These are phyloP conservation scores for Pseudogymnoascus sp. DNA, from an alignment of 2,329 filamentous ascomycete species.

Conservation along the genomic window DNA sequence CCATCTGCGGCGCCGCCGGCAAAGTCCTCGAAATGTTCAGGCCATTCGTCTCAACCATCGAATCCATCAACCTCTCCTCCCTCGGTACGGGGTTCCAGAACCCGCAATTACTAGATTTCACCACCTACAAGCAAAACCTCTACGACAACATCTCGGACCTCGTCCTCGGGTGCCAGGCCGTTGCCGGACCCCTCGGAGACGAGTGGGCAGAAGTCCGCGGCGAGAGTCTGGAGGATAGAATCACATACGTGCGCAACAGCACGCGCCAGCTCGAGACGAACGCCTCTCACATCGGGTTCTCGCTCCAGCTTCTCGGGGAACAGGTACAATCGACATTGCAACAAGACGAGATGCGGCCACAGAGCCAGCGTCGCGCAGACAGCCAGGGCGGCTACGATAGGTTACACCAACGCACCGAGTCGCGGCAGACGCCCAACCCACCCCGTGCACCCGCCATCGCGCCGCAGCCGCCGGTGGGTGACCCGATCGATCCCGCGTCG, in stretches of 20 bases:
- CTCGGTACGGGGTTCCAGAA: slow-evolving; percentile 72
- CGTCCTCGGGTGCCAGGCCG: slow-evolving; percentile 75
- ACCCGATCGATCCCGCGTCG: slow-evolving; percentile 30
- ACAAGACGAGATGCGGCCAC: slow-evolving; percentile 36
- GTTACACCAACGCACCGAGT: slow-evolving; percentile 48
- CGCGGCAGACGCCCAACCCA: slow-evolving; percentile 28
- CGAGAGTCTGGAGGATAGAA: slow-evolving; percentile 76
- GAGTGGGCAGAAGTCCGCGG: slow-evolving; percentile 93
- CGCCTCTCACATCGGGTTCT: slow-evolving; percentile 79
- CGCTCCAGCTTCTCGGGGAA: slow-evolving; percentile 78
- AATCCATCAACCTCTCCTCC: slow-evolving; percentile 81
- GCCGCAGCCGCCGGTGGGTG: slow-evolving; percentile 11
- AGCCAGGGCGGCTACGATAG: slow-evolving; percentile 46
- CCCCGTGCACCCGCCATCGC: slow-evolving; percentile 30
- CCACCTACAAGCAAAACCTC: slow-evolving; percentile 80
- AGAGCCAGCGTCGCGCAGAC: slow-evolving; percentile 47
- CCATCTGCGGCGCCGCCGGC: slow-evolving; percentile 67
- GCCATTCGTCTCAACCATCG: slow-evolving; percentile 80
- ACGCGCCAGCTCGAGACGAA: slow-evolving; percentile 76
- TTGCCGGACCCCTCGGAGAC: slow-evolving; percentile 84
- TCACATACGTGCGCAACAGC: slow-evolving; percentile 71
- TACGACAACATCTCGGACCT: slow-evolving; percentile 93
- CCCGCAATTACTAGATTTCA: slow-evolving; percentile 79
- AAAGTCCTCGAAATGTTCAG: slow-evolving; percentile 83
- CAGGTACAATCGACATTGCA: slow-evolving; percentile 55